These are phyloP conservation scores for Talaromyces stipitatus DNA, from an alignment of 495 filamentous ascomycete species.

Conservation along the genomic window DNA sequence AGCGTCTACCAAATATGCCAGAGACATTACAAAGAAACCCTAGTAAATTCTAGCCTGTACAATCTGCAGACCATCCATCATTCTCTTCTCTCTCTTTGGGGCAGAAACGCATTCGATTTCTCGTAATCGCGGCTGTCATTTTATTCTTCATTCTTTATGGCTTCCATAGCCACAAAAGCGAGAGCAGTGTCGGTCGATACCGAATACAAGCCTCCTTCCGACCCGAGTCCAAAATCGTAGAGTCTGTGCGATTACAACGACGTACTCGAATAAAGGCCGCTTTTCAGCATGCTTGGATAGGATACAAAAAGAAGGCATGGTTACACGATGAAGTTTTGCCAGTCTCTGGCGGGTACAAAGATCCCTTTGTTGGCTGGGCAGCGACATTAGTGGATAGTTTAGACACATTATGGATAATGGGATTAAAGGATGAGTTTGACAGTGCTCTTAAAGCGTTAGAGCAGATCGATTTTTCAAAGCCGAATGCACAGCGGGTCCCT, in stretches of 20 bases:
- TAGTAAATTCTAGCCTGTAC: too few species aligned
- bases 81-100: background rate
- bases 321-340: slow-evolving; percentile 60
- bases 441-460: slow-evolving; percentile 60
- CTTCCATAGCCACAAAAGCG: background rate
- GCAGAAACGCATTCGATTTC: slow-evolving; percentile 1
- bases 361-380: slow-evolving; percentile 77
- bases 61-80: background rate
- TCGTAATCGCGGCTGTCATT: background rate
- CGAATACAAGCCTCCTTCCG: background rate
- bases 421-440: slow-evolving; percentile 67
- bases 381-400: slow-evolving; percentile 75
- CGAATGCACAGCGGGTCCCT: slow-evolving; percentile 14
- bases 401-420: slow-evolving; percentile 92
- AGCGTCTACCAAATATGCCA: too few species aligned
- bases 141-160: background rate
- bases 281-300: slow-evolving; percentile 57
- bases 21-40: too few species aligned
- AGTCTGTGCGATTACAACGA: slow-evolving; percentile 23
- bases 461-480: slow-evolving; percentile 68
- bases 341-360: slow-evolving; percentile 39
- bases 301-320: slow-evolving; percentile 62
- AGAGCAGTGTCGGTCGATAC: background rate
- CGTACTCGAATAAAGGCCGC: slow-evolving; percentile 44
- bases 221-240: background rate